Evolutionary conservation across 257 asterid genomes (phyloP).

Genomic region (Misopates orontium): DNA sequence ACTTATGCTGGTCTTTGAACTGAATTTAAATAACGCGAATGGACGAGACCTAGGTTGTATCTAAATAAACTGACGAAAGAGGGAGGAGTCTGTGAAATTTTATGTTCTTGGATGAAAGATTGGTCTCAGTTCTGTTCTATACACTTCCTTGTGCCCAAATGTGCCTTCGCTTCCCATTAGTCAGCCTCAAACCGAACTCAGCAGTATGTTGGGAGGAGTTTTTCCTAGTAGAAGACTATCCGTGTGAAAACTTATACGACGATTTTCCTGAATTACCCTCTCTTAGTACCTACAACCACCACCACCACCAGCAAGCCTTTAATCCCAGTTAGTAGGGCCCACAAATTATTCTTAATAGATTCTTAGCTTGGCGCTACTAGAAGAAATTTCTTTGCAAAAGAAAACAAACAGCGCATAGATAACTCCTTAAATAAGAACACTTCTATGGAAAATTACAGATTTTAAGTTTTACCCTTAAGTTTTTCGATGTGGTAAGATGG

Average conservation of each 20-base stretch:
- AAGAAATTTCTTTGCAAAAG: not conserved
- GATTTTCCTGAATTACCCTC: not conserved
- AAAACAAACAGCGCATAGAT: not conserved
- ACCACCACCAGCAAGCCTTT: too few species aligned
- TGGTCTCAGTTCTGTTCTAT: not conserved
- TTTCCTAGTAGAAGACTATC: too few species aligned
- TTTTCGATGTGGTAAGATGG: not conserved
- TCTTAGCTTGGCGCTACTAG: not conserved
- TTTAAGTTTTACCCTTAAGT: not conserved
- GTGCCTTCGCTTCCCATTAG: not conserved
- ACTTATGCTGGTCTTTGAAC: constrained; percentile 17
- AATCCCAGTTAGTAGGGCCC: not conserved
- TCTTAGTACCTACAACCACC: too few species aligned
- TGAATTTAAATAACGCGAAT: not conserved
- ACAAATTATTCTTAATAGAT: not conserved
- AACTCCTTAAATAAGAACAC: not conserved
- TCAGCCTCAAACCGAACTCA: not conserved
- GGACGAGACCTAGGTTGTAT: not conserved
- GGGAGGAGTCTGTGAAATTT: constrained; percentile 2
- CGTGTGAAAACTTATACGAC: too few species aligned
- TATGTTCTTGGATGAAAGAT: not conserved
- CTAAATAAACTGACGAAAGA: not conserved
- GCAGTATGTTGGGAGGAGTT: not conserved
- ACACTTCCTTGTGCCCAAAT: not conserved
- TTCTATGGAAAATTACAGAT: not conserved